Conservation (phyloP, 2,329 filamentous ascomycete genomes). For the Colletotrichum zoysiae region DNA sequence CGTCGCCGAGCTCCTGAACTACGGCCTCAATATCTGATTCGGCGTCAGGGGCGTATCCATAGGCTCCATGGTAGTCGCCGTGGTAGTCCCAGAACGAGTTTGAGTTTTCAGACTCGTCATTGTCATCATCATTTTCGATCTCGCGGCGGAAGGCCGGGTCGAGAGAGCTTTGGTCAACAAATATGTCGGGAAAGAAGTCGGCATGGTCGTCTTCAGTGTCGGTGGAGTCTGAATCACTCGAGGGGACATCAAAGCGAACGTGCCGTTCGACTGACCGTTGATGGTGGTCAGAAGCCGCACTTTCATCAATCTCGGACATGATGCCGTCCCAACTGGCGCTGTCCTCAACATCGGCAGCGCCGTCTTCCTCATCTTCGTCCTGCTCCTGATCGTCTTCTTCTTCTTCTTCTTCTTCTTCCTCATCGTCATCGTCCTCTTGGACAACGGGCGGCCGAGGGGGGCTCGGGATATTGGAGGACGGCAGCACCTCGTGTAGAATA, state of each 20-base stretch:
- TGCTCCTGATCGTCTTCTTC: conserved; percentile 54
- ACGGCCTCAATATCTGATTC: conserved; percentile 60
- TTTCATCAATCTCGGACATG: conserved; percentile 61
- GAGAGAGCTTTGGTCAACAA: conserved; percentile 79
- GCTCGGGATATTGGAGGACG: conserved; percentile 49
- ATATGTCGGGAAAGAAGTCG: conserved; percentile 82
- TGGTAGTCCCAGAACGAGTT: conserved; percentile 74
- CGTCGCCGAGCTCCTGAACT: conserved; percentile 53
- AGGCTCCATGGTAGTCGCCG: conserved; percentile 63
- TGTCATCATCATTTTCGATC: conserved; percentile 75
- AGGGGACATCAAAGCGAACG: conserved; percentile 79
- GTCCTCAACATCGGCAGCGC: conserved; percentile 56
- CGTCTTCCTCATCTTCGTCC: conserved; percentile 55
- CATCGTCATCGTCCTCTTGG: conserved; percentile 49
- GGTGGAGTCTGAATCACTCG: conserved; percentile 75
- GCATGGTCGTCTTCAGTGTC: conserved; percentile 72
- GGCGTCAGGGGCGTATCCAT: conserved; percentile 50
- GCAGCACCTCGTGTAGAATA: conserved; percentile 63
- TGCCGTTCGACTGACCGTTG: conserved; percentile 64
- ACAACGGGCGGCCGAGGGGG: conserved; percentile 64
- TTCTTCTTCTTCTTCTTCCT: conserved; percentile 49
- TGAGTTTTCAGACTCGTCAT: conserved; percentile 67
- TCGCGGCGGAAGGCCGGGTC: conserved; percentile 80
- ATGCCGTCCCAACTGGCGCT: conserved; percentile 69
- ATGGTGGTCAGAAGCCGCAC: conserved; percentile 57